These are phyloP conservation scores for Lachancea mirantina DNA, from an alignment of 805 yeast species.

Conservation along the genomic window DNA sequence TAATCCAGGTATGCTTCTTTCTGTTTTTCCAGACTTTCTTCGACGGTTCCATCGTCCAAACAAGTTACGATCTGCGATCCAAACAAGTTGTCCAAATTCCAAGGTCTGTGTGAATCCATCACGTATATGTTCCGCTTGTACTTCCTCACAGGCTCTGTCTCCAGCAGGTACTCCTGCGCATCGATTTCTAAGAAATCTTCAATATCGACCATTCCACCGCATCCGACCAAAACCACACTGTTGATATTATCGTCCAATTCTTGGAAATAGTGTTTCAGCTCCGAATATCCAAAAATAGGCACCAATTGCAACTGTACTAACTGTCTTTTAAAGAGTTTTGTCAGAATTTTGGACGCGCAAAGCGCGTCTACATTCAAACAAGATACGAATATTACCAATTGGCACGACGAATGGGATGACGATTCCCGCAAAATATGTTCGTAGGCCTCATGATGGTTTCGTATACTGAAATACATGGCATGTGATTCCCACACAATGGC, in stretches of 20 bases:
- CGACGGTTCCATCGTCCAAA: constrained; percentile 79
- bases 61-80: constrained; percentile 74
- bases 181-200: constrained; percentile 66
- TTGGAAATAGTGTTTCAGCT: constrained; percentile 54
- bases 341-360: constrained; percentile 76
- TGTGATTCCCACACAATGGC: not conserved
- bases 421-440: constrained; percentile 62
- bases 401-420: constrained; percentile 86
- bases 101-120: constrained; percentile 89
- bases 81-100: constrained; percentile 90
- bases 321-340: constrained; percentile 65
- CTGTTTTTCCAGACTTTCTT: constrained; percentile 49
- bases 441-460: constrained; percentile 61
- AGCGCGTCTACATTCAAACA: constrained; percentile 87
- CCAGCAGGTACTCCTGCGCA: constrained; percentile 42
- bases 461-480: constrained; percentile 68
- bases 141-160: constrained; percentile 14
- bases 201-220: constrained; percentile 88
- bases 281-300: constrained; percentile 89
- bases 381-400: constrained; percentile 78
- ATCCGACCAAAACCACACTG: constrained; percentile 76
- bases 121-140: constrained; percentile 62
- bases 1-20: constrained; percentile 54
- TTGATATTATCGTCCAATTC: constrained; percentile 67
- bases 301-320: constrained; percentile 80